Conservation (phyloP, 116 monocot species). For the Thalassia testudinum region DNA sequence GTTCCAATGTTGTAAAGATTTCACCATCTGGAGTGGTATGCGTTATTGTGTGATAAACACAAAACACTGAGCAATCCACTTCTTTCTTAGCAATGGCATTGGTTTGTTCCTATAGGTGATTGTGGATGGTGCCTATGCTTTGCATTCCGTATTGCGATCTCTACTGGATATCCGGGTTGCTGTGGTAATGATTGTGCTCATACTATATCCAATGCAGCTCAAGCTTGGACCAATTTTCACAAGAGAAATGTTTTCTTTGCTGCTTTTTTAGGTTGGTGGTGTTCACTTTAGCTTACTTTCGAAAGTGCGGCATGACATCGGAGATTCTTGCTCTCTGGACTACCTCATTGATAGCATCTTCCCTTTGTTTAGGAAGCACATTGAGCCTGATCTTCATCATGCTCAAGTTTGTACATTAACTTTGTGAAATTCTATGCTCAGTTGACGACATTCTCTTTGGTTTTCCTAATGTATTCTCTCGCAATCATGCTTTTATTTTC, state of each 20-base stretch:
- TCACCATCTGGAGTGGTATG: slow-evolving; percentile 67
- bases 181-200: slow-evolving; percentile 41
- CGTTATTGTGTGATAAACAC: neutral
- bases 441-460: neutral
- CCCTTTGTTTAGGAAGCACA: slow-evolving; percentile 92
- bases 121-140: slow-evolving; percentile 95
- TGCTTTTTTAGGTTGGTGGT: slow-evolving; percentile 75
- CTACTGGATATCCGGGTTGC: slow-evolving; percentile 94
- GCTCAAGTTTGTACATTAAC: slow-evolving; percentile 58
- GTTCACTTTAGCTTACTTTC: slow-evolving; percentile 98
- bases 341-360: slow-evolving; percentile 98
- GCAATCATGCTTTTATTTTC: slow-evolving; percentile 6
- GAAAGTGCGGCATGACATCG: slow-evolving; percentile 94
- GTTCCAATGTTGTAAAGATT: slow-evolving; percentile 39
- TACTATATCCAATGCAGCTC: neutral
- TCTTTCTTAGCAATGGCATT: too few species aligned
- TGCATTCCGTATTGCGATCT: slow-evolving; percentile 77
- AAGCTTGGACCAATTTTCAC: neutral
- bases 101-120: slow-evolving; percentile 41
- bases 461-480: too few species aligned
- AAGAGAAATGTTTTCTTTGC: neutral
- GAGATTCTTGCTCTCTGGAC: slow-evolving; percentile 91
- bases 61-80: too few species aligned
- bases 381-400: slow-evolving; percentile 98
- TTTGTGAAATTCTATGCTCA: neutral